A percentile compares a stretch with the other conserved stretches of the same genome.
Evolutionary conservation across 192 early-diverging fungal species (phyloP).

Genomic region (Spizellomyces sp.): DNA sequence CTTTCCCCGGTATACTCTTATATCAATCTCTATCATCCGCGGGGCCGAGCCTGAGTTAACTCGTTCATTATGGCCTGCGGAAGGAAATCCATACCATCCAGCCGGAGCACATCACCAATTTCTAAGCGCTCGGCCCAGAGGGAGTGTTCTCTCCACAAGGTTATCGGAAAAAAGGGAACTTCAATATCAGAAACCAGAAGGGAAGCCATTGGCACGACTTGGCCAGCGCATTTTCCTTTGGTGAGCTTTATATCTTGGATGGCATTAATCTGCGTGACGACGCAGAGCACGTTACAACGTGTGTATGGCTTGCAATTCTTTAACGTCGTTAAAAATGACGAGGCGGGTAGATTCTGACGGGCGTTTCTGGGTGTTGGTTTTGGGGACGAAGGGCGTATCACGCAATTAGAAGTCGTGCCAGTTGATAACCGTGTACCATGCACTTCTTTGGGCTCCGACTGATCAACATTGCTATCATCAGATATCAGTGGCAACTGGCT

Average conservation of each 20-base stretch:
- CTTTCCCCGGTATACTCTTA: too few relatives aligned
- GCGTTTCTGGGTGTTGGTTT: neutral
- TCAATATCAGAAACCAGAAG: slow-evolving; percentile 2
- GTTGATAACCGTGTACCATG: neutral
- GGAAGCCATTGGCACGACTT: neutral
- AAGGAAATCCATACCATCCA: neutral
- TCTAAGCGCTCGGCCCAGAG: neutral
- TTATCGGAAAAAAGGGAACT: slow-evolving; percentile 7
- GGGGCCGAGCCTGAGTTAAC: too few relatives aligned
- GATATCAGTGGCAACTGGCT: too few relatives aligned
- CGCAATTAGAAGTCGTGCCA: neutral
- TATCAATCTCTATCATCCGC: too few relatives aligned
- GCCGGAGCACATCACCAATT: slow-evolving; percentile 1
- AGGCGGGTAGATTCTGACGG: neutral
- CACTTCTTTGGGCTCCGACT: neutral
- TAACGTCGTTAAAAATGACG: neutral
- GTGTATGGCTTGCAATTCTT: neutral
- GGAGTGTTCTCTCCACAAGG: slow-evolving; percentile 10
- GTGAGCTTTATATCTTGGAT: slow-evolving; percentile 4
- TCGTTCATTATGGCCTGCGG: too few relatives aligned
- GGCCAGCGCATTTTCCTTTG: neutral
- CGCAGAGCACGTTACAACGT: neutral
- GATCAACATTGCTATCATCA: neutral
- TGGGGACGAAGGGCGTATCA: neutral
- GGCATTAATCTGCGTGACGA: slow-evolving; percentile 6